phyloP scores from a whole-genome alignment of 495 filamentous ascomycete species.

The Penicillium pulvis region DNA sequence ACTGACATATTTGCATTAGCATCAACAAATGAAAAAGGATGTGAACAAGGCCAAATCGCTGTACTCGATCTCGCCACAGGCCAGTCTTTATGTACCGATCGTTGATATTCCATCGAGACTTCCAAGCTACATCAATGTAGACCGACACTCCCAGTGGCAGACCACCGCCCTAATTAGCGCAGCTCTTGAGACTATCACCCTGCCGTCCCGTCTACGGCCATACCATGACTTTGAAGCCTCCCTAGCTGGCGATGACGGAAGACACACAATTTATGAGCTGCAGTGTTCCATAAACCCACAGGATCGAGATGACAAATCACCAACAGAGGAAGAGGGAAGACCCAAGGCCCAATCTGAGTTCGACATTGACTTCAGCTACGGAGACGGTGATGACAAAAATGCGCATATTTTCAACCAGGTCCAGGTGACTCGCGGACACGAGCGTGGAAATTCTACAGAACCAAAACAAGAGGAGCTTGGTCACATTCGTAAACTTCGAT shows the following conservation, averaged over 20 bases:
- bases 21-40: slow-evolving; percentile 54
- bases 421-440: slow-evolving; percentile 43
- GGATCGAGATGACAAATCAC: slow-evolving; percentile 18
- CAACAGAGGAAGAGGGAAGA: slow-evolving; percentile 16
- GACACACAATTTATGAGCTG: slow-evolving; percentile 77
- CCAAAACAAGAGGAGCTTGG: slow-evolving; percentile 32
- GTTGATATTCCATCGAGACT: slow-evolving; percentile 58
- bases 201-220: slow-evolving; percentile 72
- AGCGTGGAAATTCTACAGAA: slow-evolving; percentile 41
- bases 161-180: slow-evolving; percentile 74
- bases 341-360: slow-evolving; percentile 41
- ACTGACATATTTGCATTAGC: slow-evolving; percentile 6
- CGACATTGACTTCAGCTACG: slow-evolving; percentile 61
- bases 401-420: slow-evolving; percentile 66
- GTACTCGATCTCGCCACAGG: slow-evolving; percentile 64
- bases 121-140: slow-evolving; percentile 62
- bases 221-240: slow-evolving; percentile 65
- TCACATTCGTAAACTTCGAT: slow-evolving; percentile 34
- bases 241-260: slow-evolving; percentile 71
- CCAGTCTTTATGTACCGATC: slow-evolving; percentile 80
- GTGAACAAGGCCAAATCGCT: slow-evolving; percentile 72
- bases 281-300: slow-evolving; percentile 52
- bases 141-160: slow-evolving; percentile 76
- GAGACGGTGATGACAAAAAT: slow-evolving; percentile 38
- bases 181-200: slow-evolving; percentile 76